Conservation (phyloP, 345 rosid genomes). For the Psidium friedrichsthalianum region DNA sequence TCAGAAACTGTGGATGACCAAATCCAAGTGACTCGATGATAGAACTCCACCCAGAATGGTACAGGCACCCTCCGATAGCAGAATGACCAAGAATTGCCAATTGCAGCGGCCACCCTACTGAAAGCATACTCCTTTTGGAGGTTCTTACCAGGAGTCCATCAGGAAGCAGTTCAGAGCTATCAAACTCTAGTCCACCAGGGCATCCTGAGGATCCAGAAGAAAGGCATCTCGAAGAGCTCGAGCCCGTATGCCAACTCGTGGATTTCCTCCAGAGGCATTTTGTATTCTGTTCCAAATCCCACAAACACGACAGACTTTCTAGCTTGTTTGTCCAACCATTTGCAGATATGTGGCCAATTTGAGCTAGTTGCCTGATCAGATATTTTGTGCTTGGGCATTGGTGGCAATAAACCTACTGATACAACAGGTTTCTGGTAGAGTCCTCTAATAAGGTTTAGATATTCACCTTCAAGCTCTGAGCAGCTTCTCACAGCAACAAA, state of each 20-base stretch:
- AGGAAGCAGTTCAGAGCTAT: constrained; percentile 6
- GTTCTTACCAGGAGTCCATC: constrained; percentile 4
- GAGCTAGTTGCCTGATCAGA: background rate
- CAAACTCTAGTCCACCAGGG: background rate
- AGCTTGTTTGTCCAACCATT: constrained; percentile 15
- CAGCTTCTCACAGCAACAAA: constrained; percentile 18
- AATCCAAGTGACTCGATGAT: constrained; percentile 9
- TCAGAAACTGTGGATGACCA: constrained; percentile 8
- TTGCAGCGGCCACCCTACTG: constrained; percentile 7
- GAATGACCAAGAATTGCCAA: constrained; percentile 7
- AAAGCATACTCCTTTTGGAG: background rate
- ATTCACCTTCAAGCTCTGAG: constrained; percentile 8
- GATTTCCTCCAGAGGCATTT: constrained; percentile 12
- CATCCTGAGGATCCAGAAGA: constrained; percentile 14
- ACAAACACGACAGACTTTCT: constrained; percentile 19
- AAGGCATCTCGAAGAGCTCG: constrained; percentile 14
- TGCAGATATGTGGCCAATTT: background rate
- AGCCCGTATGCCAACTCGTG: constrained; percentile 18
- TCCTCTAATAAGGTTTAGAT: constrained; percentile 1
- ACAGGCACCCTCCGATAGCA: constrained; percentile 14
- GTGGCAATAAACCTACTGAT: constrained; percentile 5
- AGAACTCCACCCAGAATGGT: constrained; percentile 9
- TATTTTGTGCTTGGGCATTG: background rate
- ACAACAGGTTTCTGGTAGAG: constrained; percentile 9
- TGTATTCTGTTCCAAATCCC: constrained; percentile 28